Conservation (phyloP, 441 rosid genomes). For the Pelargonium cotyledonis region DNA sequence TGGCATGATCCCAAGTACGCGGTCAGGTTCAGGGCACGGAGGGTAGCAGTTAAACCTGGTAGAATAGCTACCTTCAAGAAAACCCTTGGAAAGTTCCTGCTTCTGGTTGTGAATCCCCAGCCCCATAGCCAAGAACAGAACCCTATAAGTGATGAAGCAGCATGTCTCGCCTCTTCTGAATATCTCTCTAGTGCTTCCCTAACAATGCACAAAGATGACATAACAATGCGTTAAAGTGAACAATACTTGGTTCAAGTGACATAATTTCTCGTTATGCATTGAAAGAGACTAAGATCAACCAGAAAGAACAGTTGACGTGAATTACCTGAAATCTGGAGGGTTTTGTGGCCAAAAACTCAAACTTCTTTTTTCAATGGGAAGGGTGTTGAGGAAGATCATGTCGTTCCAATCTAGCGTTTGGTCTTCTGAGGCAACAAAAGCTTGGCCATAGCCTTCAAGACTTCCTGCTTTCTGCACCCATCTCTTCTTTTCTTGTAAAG, state of each 20-base stretch:
- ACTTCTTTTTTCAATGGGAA: slow-evolving; percentile 26
- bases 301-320: background rate
- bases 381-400: slow-evolving; percentile 36
- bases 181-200: slow-evolving; percentile 28
- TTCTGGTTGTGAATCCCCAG: slow-evolving; percentile 17
- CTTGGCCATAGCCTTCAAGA: slow-evolving; percentile 41
- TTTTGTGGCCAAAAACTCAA: slow-evolving; percentile 29
- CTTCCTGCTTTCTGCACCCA: slow-evolving; percentile 34
- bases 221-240: background rate
- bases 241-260: too few relatives aligned
- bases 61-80: slow-evolving; percentile 22
- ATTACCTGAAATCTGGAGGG: slow-evolving; percentile 26
- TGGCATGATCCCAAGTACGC: slow-evolving; percentile 23
- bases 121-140: slow-evolving; percentile 24
- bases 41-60: slow-evolving; percentile 33
- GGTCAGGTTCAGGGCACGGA: slow-evolving; percentile 30
- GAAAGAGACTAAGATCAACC: background rate
- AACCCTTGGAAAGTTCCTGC: slow-evolving; percentile 20
- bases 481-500: slow-evolving; percentile 27
- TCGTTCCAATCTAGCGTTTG: slow-evolving; percentile 42
- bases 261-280: too few relatives aligned
- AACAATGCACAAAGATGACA: background rate
- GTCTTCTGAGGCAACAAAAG: slow-evolving; percentile 34
- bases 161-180: slow-evolving; percentile 25
- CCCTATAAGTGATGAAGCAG: slow-evolving; percentile 15